These are phyloP conservation scores for Globisporangium paroecandrum DNA, from an alignment of 352 stramenopile genomes.

Conservation along the genomic window DNA sequence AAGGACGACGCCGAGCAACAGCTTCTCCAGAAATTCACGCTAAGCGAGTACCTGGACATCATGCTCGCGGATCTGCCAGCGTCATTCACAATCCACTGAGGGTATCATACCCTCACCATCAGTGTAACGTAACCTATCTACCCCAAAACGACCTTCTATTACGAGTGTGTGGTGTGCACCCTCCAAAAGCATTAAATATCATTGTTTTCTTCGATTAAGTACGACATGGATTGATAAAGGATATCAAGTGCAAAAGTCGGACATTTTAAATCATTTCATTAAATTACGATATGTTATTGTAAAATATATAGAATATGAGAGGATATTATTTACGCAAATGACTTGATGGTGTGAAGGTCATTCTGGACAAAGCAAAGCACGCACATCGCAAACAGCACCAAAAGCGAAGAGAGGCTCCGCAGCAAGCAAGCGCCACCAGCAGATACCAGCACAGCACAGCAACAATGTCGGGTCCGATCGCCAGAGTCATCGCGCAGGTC, in stretches of 20 bases:
- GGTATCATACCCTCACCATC: too few species aligned
- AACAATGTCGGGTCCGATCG: conserved; percentile 76
- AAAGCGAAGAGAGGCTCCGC: conserved; percentile 4
- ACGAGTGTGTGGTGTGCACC: not conserved
- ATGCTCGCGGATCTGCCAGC: conserved; percentile 38
- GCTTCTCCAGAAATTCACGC: conserved; percentile 41
- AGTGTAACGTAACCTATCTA: not conserved
- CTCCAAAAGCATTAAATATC: not conserved
- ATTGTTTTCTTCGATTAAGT: not conserved
- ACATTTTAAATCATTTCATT: not conserved
- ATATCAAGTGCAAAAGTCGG: not conserved
- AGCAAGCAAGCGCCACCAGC: conserved; percentile 9
- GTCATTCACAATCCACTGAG: conserved; percentile 21
- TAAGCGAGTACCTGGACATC: conserved; percentile 48
- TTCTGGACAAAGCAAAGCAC: conserved; percentile 1
- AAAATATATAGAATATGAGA: not conserved
- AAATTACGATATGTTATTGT: not conserved
- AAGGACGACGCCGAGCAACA: conserved; percentile 39
- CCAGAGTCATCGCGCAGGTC: conserved; percentile 79
- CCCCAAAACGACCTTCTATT: not conserved
- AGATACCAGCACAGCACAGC: conserved; percentile 8
- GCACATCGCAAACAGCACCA: not conserved
- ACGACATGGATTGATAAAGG: not conserved
- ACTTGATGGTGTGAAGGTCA: not conserved
- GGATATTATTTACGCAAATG: not conserved